phyloP scores from a whole-genome alignment of 192 early-diverging fungal genomes.

The Backusella macrospora region DNA sequence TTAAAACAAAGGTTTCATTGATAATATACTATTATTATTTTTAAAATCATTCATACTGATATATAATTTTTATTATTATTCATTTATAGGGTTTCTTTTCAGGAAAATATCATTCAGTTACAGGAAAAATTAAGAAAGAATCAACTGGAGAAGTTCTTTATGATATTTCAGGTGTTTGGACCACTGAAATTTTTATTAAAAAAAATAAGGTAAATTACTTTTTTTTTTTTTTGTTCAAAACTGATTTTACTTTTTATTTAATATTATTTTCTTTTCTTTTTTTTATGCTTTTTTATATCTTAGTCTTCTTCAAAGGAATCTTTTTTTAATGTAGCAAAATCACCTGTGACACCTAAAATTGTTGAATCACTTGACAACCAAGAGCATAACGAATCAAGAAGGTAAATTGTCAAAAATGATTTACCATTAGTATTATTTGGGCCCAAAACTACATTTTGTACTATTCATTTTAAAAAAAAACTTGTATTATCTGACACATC shows the following conservation, averaged over 20 bases:
- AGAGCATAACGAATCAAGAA: slow-evolving; percentile 22
- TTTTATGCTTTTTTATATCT: no score
- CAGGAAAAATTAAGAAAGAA: slow-evolving; percentile 79
- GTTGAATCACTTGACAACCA: slow-evolving; percentile 14
- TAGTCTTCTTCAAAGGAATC: not conserved
- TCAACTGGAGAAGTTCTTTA: slow-evolving; percentile 76
- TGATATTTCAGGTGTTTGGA: slow-evolving; percentile 92
- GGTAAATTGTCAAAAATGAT: not conserved
- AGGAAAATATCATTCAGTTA: slow-evolving; percentile 78
- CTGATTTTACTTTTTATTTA: not conserved
- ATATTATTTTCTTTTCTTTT: not conserved
- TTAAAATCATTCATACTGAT: not conserved
- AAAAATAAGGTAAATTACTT: slow-evolving; percentile 26
- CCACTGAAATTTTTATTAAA: slow-evolving; percentile 65
- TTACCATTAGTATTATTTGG: not conserved
- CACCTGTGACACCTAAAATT: not conserved
- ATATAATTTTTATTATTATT: not conserved
- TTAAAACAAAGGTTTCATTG: slow-evolving; percentile 76
- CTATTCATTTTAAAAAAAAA: not conserved
- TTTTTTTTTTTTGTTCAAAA: not conserved
- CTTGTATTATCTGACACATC: not conserved
- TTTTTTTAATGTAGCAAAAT: slow-evolving; percentile 8
- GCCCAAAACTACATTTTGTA: not conserved
- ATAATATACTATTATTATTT: slow-evolving; percentile 1
- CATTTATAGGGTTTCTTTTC: slow-evolving; percentile 68